These are phyloP conservation scores for Ogataea pini DNA, from an alignment of 805 yeast genomes.

Conservation along the genomic window DNA sequence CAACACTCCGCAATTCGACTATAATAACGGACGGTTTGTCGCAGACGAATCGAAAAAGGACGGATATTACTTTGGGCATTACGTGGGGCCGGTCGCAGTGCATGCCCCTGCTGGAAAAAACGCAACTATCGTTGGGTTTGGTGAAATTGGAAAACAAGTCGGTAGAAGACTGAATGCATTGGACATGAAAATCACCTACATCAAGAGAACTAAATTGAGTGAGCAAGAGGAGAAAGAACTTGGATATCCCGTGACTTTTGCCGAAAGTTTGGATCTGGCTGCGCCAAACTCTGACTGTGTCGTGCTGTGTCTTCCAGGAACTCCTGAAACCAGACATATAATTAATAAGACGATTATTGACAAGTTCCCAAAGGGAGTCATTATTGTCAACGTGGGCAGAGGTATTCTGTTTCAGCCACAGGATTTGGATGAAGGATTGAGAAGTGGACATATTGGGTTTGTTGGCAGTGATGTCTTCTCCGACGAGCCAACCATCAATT, in stretches of 20 bases:
- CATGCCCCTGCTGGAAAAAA: constrained; percentile 57
- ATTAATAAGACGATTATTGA: constrained; percentile 50
- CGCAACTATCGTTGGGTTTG: constrained; percentile 72
- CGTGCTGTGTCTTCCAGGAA: constrained; percentile 67
- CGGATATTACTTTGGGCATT: constrained; percentile 41
- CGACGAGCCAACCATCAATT: constrained; percentile 58
- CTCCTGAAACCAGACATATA: constrained; percentile 55
- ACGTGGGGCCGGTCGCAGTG: constrained; percentile 44
- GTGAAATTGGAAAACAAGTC: constrained; percentile 68
- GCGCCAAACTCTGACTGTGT: constrained; percentile 48
- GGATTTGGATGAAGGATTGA: constrained; percentile 61
- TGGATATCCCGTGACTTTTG: constrained; percentile 48
- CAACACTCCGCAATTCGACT: constrained; percentile 33
- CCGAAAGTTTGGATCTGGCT: constrained; percentile 44
- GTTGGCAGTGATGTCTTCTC: constrained; percentile 77
- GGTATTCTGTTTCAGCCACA: constrained; percentile 68
- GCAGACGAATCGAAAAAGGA: constrained; percentile 5
- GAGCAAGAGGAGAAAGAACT: constrained; percentile 39
- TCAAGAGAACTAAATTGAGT: constrained; percentile 51
- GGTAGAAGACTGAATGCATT: constrained; percentile 56
- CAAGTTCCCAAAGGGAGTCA: constrained; percentile 51
- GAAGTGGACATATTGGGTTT: constrained; percentile 57
- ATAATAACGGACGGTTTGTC: constrained; percentile 33
- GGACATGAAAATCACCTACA: constrained; percentile 66
- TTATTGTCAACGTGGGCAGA: constrained; percentile 75